Evolutionary conservation across 805 yeast genomes (phyloP), one percentile per base, ranked within the genome.

Genomic region (Pichia cephalocereana): DNA sequence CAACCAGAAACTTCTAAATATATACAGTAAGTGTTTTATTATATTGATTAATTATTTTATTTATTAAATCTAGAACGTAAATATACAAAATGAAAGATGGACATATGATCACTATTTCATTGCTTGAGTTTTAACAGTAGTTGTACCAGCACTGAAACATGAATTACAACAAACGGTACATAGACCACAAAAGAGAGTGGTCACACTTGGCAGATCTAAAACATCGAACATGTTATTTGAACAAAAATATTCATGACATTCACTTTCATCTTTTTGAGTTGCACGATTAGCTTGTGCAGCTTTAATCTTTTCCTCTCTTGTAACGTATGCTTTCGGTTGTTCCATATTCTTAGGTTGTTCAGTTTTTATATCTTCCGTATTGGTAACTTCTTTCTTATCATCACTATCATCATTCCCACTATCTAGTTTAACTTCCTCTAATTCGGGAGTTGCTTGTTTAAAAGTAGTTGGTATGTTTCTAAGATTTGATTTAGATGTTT

Each of bases 181-280:
- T 2, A 43, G 9, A 19, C 47, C 18, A 23, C 47, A 36, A 6
- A 43, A 23, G 31, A 39, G 14, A 14, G 18, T n/a, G 15, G 15
- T 34, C 39, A 30, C 37, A 36, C 18, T 31, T 17, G 55, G 52
- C 7, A 53, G 12, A 46, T 51, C 54, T 23, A 53, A 19, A 11
- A 49, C 46, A 2, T 52, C 55, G 28, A 51, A 47, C 30, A 48
- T 45, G 27, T 51, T 56, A 39, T 43, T 50, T 9, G 55, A 46
- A 40, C 57, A 60, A 14, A 51, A 52, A 43, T 62, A 64, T 38
- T 59, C 63, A 46, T 61, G 61, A 38, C 67, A 62, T 40, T 62
- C 57, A 40, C 59, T 53, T 45, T 62, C 56, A 18, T 61, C 60
- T 46, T 59, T 54, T 34, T 59, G 58, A 7, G 63, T 60, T 31